phyloP scores from a whole-genome alignment of 129 eudicot genomes.

The Dittrichia graveolens region DNA sequence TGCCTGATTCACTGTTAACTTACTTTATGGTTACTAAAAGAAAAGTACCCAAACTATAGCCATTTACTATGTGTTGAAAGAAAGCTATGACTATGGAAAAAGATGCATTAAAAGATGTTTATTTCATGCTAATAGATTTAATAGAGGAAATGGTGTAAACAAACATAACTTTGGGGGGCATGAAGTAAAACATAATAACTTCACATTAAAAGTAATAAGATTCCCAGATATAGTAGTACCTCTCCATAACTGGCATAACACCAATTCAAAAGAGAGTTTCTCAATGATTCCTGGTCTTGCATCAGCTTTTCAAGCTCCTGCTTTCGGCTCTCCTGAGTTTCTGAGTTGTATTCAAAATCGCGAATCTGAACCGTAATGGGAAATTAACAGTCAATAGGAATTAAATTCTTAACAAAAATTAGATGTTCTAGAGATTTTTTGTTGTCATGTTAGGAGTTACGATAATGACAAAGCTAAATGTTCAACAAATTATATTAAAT shows the following conservation, averaged over 20 bases:
- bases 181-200: neutral
- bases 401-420: neutral
- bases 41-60: too few relatives aligned
- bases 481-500: neutral
- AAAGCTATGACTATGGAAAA: too few relatives aligned
- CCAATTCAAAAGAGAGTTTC: conserved; percentile 85
- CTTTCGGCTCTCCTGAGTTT: conserved; percentile 76
- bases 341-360: conserved; percentile 85
- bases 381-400: conserved; percentile 18
- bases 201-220: neutral
- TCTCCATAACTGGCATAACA: conserved; percentile 88
- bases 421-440: neutral
- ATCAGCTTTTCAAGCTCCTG: conserved; percentile 81
- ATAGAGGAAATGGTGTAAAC: too few relatives aligned
- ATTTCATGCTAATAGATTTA: too few relatives aligned
- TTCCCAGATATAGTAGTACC: conserved; percentile 42
- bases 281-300: conserved; percentile 79
- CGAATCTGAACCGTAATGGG: conserved; percentile 54
- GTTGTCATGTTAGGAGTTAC: neutral
- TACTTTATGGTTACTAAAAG: too few relatives aligned
- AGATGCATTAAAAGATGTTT: too few relatives aligned
- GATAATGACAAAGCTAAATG: conserved; percentile 21
- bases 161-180: too few relatives aligned
- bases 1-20: too few relatives aligned
- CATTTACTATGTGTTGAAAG: too few relatives aligned